Evolutionary conservation across 345 rosid genomes (phyloP), one percentile per base, ranked within the genome.

Genomic region (Garcia nutans): DNA sequence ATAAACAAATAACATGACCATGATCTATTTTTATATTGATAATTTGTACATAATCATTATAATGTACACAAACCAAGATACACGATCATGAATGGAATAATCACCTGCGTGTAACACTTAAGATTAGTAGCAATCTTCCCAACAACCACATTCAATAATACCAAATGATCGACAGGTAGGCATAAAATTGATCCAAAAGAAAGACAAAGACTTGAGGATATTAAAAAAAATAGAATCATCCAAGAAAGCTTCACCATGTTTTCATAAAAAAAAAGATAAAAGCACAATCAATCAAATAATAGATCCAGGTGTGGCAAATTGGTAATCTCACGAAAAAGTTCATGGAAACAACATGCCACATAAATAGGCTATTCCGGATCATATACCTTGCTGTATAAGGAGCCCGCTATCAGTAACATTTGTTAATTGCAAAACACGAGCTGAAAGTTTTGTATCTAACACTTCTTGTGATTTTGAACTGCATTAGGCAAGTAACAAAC

Each of bases 401-500:
- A 88, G 84, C 78, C 98, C 98, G 86, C 92, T 92, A 78, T 96
- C 99, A 70, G 89, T 89, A 78, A 96, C 90, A 81, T 87, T 89
- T 71, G 92, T 92, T 79, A 96, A 86, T 86, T 87, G 97, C 88
- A 93, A 82, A 82, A 96, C 93, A 82, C 97, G 98, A 77, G 99
- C 99, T 60, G 98, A 91, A 79, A 96, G 97, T 82, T 96, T 98
- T 10, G 99, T 98, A 86, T 96, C 99, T 79, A 96, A 90, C 78
- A 90, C 87, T 86, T 96, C 99, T 80, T 90, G 99, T 28, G 97
- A 87, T 84, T 96, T 97, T 87, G 80, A 78, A 72, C 98, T 96
- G 94, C 88, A 86, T 24, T 74, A 79, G 77, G 73, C 26, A 68
- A 77, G 13, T 26, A 72, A 47, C 41, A 19, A 64, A 71, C 47